Base-by-base conservation (phyloP, 2,329 filamentous ascomycete genomes). In the Alternaria sp. region DNA sequence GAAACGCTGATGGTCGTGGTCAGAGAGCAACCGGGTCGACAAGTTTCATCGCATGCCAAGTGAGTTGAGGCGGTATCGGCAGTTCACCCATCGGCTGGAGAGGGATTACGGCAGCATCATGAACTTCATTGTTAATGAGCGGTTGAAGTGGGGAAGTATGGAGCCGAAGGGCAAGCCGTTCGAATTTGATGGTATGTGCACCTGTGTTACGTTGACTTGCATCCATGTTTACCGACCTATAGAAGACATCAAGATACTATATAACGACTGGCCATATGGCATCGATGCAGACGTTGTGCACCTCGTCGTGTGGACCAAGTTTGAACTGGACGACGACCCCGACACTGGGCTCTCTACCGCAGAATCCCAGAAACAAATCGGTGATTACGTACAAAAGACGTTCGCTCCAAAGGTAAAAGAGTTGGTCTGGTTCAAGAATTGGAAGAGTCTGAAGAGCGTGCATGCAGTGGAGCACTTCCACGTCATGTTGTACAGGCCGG, bases 241-340 rank as follows among this genome's bases (percentile, higher is more conserved):
- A 84, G 84, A 81, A 47, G 90, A 95, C 72, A 80, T 89, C 70
- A 93, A 88, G 77, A 89, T 96, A 48, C 78, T 97, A 41, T 87
- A 86, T 79, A 98, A 98, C 74, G 94, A 98, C 83, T 97, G 93
- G 92, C 94, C 94, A 0, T 98, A 97, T 73, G 93, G 92, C 0
- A 84, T 97, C 54, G 92, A 95, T 69, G 74, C 82, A 47, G 84
- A 86, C 52, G 94, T 97, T 65, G 86, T 92, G 16, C 94, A 97
- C 75, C 82, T 97, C 3, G 92, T 97, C 5, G 88, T 97, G 12
- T 98, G 94, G 94, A 95, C 91, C 48, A 97, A 97, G 78, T 97
- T 96, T 72, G 84, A 86, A 48, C 82, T 97, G 24, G 84, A 88
- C 54, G 91, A 93, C 58, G 89, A 95, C 69, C 78, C 87, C 0